These are phyloP conservation scores for Asclepias syriaca DNA, from an alignment of 257 asterid genomes.

Conservation along the genomic window DNA sequence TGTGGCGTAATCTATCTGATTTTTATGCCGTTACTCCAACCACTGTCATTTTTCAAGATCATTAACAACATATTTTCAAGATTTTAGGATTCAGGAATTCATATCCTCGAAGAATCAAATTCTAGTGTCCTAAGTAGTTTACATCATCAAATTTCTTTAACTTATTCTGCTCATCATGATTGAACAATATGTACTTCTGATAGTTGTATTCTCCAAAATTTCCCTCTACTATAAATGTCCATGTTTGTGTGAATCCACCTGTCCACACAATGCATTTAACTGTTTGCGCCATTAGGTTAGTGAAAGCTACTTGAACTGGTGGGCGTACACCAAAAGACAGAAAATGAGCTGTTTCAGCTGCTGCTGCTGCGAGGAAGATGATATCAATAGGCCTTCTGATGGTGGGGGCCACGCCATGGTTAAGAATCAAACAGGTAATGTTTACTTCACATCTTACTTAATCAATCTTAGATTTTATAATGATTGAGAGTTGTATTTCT, in stretches of 20 bases:
- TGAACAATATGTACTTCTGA: neutral
- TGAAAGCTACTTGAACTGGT: neutral
- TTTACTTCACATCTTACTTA: neutral
- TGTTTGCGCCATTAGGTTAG: neutral
- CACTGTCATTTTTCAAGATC: neutral
- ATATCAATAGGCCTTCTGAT: conserved; percentile 45
- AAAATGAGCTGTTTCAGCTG: conserved; percentile 73
- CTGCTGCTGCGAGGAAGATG: conserved; percentile 73
- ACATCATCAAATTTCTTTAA: neutral
- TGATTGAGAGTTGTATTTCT: neutral
- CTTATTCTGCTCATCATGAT: neutral
- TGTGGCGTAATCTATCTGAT: neutral
- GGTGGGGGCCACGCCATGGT: conserved; percentile 47
- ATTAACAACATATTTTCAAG: neutral
- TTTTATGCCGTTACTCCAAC: neutral
- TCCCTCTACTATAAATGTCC: neutral
- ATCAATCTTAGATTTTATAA: conserved; percentile 5
- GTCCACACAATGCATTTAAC: neutral
- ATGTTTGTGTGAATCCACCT: too few species aligned
- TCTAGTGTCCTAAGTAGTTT: neutral
- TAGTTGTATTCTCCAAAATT: neutral
- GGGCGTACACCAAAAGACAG: conserved; percentile 10
- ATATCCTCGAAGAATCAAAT: neutral
- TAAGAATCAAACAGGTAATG: conserved; percentile 55
- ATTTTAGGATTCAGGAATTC: neutral